These are phyloP conservation scores for Larix sibirica DNA, from an alignment of 83 land plant species.

Conservation along the genomic window DNA sequence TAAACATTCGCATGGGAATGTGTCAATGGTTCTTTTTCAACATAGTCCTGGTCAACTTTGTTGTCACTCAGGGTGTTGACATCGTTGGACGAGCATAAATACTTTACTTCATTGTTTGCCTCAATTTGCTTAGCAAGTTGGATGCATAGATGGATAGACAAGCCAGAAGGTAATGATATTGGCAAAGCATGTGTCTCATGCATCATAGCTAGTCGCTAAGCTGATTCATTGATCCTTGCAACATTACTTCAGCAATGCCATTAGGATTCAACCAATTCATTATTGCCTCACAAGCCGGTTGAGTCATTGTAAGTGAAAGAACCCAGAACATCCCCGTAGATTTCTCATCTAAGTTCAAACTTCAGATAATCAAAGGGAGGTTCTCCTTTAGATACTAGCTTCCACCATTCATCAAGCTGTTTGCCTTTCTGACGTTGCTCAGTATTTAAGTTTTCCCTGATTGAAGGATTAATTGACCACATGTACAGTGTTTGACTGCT, in stretches of 20 bases:
- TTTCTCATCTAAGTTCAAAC: slow-evolving; percentile 86
- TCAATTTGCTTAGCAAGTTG: slow-evolving; percentile 79
- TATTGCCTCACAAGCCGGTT: slow-evolving; percentile 90
- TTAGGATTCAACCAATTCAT: slow-evolving; percentile 85
- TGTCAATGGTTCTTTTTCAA: too few species aligned
- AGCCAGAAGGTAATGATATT: slow-evolving; percentile 80
- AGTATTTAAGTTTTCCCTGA: slow-evolving; percentile 76
- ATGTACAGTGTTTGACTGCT: slow-evolving; percentile 92
- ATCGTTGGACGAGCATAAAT: too few species aligned
- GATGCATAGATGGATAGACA: slow-evolving; percentile 74
- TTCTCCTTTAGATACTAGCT: slow-evolving; percentile 62
- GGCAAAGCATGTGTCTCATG: slow-evolving; percentile 85
- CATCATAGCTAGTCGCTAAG: slow-evolving; percentile 63
- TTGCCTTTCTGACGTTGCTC: slow-evolving; percentile 97
- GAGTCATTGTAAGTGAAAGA: slow-evolving; percentile 90
- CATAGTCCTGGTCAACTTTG: too few species aligned
- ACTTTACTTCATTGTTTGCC: not conserved
- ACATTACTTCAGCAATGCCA: slow-evolving; percentile 58
- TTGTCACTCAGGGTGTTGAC: too few species aligned
- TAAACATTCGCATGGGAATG: too few species aligned
- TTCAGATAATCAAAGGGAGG: slow-evolving; percentile 79
- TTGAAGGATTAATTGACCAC: slow-evolving; percentile 85
- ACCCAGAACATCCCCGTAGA: slow-evolving; percentile 99
- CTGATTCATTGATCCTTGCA: slow-evolving; percentile 51
- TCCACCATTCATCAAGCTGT: slow-evolving; percentile 99